A percentile compares a stretch with the other conserved stretches of the same genome.
Conservation (phyloP, 305 asterid species). For the Fraxinus ornus region DNA sequence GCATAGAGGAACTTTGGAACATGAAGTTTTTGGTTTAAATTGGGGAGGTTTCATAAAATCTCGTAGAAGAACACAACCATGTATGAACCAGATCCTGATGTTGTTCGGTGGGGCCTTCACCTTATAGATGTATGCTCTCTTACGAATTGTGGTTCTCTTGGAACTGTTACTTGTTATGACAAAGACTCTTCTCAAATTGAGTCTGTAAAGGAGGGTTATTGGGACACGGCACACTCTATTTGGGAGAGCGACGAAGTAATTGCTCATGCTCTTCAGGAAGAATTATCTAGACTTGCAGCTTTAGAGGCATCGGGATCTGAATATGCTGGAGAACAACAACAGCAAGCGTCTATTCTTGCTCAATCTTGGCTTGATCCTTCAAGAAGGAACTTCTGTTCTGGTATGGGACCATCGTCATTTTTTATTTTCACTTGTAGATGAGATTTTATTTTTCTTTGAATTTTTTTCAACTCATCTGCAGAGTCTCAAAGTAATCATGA, state of each 20-base stretch:
- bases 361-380: conserved; percentile 72
- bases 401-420: conserved; percentile 28
- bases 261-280: conserved; percentile 83
- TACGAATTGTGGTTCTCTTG: conserved; percentile 53
- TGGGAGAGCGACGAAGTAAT: conserved; percentile 74
- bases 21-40: conserved; percentile 9
- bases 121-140: conserved; percentile 67
- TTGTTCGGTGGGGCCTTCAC: conserved; percentile 83
- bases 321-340: conserved; percentile 39
- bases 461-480: conserved; percentile 23
- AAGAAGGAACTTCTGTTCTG: conserved; percentile 38
- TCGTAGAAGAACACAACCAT: conserved; percentile 35
- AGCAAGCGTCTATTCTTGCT: conserved; percentile 51
- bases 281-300: conserved; percentile 53
- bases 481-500: conserved; percentile 38
- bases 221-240: conserved; percentile 26
- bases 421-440: not conserved
- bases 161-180: conserved; percentile 57
- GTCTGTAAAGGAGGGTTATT: conserved; percentile 54
- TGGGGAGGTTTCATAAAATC: conserved; percentile 11
- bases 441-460: conserved; percentile 1
- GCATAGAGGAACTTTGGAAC: not conserved
- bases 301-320: conserved; percentile 46
- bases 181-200: conserved; percentile 51
- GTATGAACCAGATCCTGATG: conserved; percentile 72